Evolutionary conservation across 1,284 basidiomycete species (phyloP), one percentile per base, ranked within the genome.

Genomic region (Ceratobasidium papillatum): DNA sequence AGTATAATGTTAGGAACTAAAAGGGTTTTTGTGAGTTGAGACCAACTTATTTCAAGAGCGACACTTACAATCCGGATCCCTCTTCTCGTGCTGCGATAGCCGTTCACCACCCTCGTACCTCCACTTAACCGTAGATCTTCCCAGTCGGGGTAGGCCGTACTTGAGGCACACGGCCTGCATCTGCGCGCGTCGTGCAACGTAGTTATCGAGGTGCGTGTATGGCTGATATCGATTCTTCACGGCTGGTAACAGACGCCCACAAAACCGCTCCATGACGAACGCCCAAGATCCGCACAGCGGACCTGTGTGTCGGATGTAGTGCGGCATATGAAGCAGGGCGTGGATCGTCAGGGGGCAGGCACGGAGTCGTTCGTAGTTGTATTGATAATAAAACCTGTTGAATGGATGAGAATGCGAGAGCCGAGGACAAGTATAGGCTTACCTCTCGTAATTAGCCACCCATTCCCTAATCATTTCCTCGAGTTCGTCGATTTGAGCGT

Each of bases 201-300:
- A 76, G 3, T 76, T 76, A 66, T 81, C 78, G 1, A 84, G 69
- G 22, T 75, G 78, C 1, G 78, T 77, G 38, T 76, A 82, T 0
- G 81, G 82, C 34, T 74, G 78, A 0, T 75, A 74, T 2, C 78
- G 78, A 56, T 77, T 81, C 9, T 59, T 56, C 22, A 81, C 78
- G 1, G 78, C 77, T 14, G 77, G 78, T 30, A 78, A 74, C 11
- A 82, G 63, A 32, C 27, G 34, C 2, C 79, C 78, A 75, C 81
- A 82, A 56, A 76, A 79, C 4, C 78, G 77, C 68, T 82, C 81
- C 78, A 81, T 86, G 0, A 82, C 80, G 72, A 84, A 86, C 0
- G 84, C 83, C 85, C 84, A 86, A 54, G 83, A 83, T 7, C 78
- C 78, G 84, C 84, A 85, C 0, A 85, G 83, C 3, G 84, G 84